phyloP scores from a whole-genome alignment of 306 rosid species.

The Rosa multiflora region DNA sequence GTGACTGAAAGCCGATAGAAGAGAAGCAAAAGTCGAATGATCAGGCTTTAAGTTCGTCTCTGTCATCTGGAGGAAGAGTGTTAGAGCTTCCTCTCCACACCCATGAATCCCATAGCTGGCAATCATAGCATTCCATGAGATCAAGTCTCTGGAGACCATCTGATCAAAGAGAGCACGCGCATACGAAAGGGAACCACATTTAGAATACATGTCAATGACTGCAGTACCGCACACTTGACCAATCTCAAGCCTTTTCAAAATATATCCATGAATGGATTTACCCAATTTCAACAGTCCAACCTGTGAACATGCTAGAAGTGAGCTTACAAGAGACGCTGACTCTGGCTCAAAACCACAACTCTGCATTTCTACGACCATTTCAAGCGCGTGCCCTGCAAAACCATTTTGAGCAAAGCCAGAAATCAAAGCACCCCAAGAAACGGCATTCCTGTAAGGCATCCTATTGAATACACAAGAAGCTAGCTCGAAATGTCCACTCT shows the following conservation, averaged over 20 bases:
- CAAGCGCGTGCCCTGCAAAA: constrained; percentile 33
- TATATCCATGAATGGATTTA: constrained; percentile 38
- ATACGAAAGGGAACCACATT: constrained; percentile 42
- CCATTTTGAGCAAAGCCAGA: constrained; percentile 51
- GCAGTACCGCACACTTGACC: constrained; percentile 43
- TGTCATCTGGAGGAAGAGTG: constrained; percentile 39
- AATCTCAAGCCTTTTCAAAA: constrained; percentile 29
- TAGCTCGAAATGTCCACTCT: constrained; percentile 31
- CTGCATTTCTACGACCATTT: constrained; percentile 40
- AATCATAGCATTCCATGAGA: constrained; percentile 52
- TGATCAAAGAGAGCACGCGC: constrained; percentile 38
- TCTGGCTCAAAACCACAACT: constrained; percentile 34
- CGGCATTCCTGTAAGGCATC: constrained; percentile 35
- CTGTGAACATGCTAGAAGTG: constrained; percentile 46
- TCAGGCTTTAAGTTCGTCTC: constrained; percentile 35
- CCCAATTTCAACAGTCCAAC: constrained; percentile 42
- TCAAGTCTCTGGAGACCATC: constrained; percentile 33
- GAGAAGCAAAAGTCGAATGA: constrained; percentile 49
- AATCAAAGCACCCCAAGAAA: constrained; percentile 51
- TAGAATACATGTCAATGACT: constrained; percentile 46
- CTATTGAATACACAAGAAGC: constrained; percentile 33
- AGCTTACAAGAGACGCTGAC: constrained; percentile 32
- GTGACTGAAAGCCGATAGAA: constrained; percentile 52
- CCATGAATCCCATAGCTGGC: constrained; percentile 46
- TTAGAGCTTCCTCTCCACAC: constrained; percentile 42